phyloP scores from a whole-genome alignment of 768 basidiomycete species.

The Lentinula detonsa region DNA sequence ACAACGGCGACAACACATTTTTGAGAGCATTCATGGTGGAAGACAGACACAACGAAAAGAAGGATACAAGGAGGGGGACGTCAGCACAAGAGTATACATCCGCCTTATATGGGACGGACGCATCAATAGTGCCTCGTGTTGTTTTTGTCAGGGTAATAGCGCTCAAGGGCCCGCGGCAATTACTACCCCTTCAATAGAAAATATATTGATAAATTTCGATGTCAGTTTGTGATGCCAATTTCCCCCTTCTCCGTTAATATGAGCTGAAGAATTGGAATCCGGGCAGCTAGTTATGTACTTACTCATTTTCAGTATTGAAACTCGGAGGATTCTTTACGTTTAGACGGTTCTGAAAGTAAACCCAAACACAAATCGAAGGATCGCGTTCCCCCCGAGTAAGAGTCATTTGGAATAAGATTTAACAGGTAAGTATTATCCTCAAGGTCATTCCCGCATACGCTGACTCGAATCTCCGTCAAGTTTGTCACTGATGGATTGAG shows the following conservation, averaged over 20 bases:
- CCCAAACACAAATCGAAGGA: too few species aligned
- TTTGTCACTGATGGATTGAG: too few species aligned
- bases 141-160: slow-evolving; percentile 18
- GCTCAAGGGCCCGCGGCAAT: slow-evolving; percentile 5
- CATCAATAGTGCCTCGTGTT: slow-evolving; percentile 23
- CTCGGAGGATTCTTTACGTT: background rate
- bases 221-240: background rate
- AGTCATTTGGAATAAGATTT: too few species aligned
- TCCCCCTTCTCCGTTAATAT: background rate
- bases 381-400: too few species aligned
- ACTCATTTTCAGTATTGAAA: too few species aligned
- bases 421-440: background rate
- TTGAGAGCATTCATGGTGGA: slow-evolving; percentile 63
- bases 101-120: slow-evolving; percentile 29
- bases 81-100: slow-evolving; percentile 27
- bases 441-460: background rate
- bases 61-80: slow-evolving; percentile 25
- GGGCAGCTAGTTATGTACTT: background rate
- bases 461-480: background rate
- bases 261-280: background rate
- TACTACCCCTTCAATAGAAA: background rate
- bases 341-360: background rate
- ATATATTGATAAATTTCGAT: background rate
- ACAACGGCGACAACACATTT: slow-evolving; percentile 65
- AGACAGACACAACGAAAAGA: slow-evolving; percentile 14